phyloP scores from a whole-genome alignment of 2,329 filamentous ascomycete genomes.

The Shiraia bambusicola region DNA sequence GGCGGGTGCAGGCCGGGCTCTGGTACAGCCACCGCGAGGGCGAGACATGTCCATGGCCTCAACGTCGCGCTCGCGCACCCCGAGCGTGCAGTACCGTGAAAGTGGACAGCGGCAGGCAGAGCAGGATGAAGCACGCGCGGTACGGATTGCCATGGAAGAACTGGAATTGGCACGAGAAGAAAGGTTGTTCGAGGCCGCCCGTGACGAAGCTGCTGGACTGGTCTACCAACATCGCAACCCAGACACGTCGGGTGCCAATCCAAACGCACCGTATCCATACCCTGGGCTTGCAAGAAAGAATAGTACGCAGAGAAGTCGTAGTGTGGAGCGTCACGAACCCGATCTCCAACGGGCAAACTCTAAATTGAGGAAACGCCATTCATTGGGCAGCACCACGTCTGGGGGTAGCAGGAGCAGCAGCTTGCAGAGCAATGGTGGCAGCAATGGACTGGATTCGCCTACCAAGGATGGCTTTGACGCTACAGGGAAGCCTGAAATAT shows the following conservation, averaged over 20 bases:
- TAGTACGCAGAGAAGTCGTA: constrained; percentile 64
- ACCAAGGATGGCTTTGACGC: constrained; percentile 21
- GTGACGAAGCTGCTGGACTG: constrained; percentile 75
- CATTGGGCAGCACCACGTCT: constrained; percentile 37
- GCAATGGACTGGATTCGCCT: constrained; percentile 35
- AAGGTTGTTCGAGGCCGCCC: constrained; percentile 68
- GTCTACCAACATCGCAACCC: constrained; percentile 76
- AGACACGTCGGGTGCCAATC: constrained; percentile 62
- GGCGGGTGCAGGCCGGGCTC: constrained; percentile 29
- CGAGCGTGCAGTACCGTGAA: constrained; percentile 68
- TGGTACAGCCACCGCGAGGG: constrained; percentile 42
- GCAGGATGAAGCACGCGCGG: constrained; percentile 71
- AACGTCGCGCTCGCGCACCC: constrained; percentile 51
- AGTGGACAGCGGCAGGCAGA: constrained; percentile 76
- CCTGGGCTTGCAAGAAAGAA: constrained; percentile 64
- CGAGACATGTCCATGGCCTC: constrained; percentile 46
- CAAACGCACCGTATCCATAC: constrained; percentile 55
- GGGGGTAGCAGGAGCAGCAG: constrained; percentile 43
- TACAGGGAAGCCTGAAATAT: constrained; percentile 15
- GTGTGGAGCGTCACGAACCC: constrained; percentile 34
- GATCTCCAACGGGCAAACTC: constrained; percentile 38
- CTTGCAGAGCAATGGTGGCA: constrained; percentile 39
- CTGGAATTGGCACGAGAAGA: constrained; percentile 67
- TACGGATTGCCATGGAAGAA: constrained; percentile 72
- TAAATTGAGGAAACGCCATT: constrained; percentile 39